Conservation (phyloP, 73 alveolate genomes). For the Urostyla sp. region DNA sequence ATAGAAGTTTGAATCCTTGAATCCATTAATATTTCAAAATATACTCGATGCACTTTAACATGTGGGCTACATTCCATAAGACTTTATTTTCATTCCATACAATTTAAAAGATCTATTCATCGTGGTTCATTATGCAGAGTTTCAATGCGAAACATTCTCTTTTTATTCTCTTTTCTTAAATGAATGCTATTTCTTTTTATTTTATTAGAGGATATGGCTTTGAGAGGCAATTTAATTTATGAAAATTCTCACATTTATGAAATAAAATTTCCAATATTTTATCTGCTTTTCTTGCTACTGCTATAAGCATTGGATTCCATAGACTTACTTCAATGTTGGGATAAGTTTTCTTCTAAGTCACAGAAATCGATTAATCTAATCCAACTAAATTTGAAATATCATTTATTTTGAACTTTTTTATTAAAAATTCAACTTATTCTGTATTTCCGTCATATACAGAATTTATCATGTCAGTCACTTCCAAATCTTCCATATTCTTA, state of each 20-base stretch:
- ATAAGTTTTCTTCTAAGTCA: not conserved
- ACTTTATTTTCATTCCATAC: slow-evolving; percentile 46
- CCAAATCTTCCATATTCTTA: no score
- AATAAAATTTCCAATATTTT: slow-evolving; percentile 12
- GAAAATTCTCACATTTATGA: slow-evolving; percentile 2
- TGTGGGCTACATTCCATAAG: slow-evolving; percentile 48
- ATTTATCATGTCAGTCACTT: slow-evolving; percentile 4
- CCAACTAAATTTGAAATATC: slow-evolving; percentile 1
- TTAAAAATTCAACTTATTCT: not conserved
- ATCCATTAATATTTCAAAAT: slow-evolving; percentile 21
- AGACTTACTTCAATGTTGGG: no score
- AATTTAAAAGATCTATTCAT: slow-evolving; percentile 9
- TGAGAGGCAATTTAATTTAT: slow-evolving; percentile 21
- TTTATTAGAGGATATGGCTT: slow-evolving; percentile 19
- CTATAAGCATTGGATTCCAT: slow-evolving; percentile 54
- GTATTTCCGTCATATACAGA: slow-evolving; percentile 16
- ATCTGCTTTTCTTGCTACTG: slow-evolving; percentile 16
- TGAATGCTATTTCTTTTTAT: slow-evolving; percentile 18
- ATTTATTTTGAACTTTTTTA: not conserved
- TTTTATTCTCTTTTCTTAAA: slow-evolving; percentile 19
- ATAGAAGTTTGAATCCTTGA: slow-evolving; percentile 18
- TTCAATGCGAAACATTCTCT: slow-evolving; percentile 33
- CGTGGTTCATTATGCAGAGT: slow-evolving; percentile 11
- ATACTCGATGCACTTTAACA: slow-evolving; percentile 1
- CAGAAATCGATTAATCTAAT: not conserved